A percentile compares a stretch with the other conserved stretches of the same genome.
Conservation (phyloP, 768 basidiomycete species). For the Ramaria sp. region DNA sequence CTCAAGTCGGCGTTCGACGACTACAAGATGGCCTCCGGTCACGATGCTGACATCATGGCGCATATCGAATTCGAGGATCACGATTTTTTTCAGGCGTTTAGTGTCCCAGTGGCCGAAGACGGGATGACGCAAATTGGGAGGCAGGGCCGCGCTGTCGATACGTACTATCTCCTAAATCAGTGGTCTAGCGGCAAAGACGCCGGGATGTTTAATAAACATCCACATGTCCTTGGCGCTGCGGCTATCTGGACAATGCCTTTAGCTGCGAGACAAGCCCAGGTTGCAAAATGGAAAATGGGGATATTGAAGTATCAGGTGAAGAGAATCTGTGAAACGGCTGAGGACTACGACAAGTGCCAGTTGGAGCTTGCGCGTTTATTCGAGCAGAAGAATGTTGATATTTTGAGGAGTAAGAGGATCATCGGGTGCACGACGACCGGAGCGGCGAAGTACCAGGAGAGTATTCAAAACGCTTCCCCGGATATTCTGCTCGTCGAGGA, state of each 20-base stretch:
- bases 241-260: conserved; percentile 30
- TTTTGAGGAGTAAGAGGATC: conserved; percentile 39
- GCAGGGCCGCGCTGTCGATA: conserved; percentile 24
- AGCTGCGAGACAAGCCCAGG: conserved; percentile 17
- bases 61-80: too few relatives aligned
- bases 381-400: conserved; percentile 20
- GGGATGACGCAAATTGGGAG: conserved; percentile 37
- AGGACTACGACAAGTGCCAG: conserved; percentile 31
- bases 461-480: conserved; percentile 36
- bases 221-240: conserved; percentile 15
- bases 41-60: too few relatives aligned
- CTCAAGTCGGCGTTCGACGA: too few relatives aligned
- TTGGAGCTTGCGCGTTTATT: conserved; percentile 27
- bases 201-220: conserved; percentile 27
- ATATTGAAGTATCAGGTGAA: conserved; percentile 26
- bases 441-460: conserved; percentile 47
- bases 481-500: conserved; percentile 58
- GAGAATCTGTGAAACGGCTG: conserved; percentile 22
- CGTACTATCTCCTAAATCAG: conserved; percentile 32
- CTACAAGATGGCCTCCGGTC: too few relatives aligned
- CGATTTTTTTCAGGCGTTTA: too few relatives aligned
- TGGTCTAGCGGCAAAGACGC: conserved; percentile 39
- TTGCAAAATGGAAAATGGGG: conserved; percentile 24
- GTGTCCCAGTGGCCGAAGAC: conserved; percentile 24
- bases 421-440: conserved; percentile 64